These are phyloP conservation scores for Capsicum rhomboideum DNA, from an alignment of 257 asterid species.

Conservation along the genomic window DNA sequence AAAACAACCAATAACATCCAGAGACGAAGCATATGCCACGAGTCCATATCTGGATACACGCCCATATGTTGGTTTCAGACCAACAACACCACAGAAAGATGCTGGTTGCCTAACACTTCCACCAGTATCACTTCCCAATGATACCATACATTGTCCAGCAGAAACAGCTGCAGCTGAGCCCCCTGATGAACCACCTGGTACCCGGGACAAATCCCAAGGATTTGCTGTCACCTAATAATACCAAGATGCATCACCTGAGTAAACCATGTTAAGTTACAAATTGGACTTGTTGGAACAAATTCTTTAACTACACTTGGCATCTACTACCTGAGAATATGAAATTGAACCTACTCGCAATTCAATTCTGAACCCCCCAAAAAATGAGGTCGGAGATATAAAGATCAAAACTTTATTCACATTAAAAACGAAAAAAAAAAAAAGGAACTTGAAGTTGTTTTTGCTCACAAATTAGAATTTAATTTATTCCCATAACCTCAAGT, in stretches of 20 bases:
- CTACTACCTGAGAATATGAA: background rate
- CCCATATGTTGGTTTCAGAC: slow-evolving; percentile 94
- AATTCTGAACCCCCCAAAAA: background rate
- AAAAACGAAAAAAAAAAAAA: no score
- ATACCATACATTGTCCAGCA: slow-evolving; percentile 92
- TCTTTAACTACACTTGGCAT: background rate
- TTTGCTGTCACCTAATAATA: slow-evolving; percentile 91
- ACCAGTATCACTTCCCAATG: slow-evolving; percentile 96
- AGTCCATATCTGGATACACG: slow-evolving; percentile 99
- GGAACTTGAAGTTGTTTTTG: background rate
- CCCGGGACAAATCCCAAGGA: slow-evolving; percentile 97
- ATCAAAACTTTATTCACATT: background rate
- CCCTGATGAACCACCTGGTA: slow-evolving; percentile 98
- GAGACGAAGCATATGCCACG: slow-evolving; percentile 93
- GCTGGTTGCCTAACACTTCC: slow-evolving; percentile 99
- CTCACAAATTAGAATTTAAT: background rate
- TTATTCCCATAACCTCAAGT: background rate
- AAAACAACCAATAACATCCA: slow-evolving; percentile 96
- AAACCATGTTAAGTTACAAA: slow-evolving; percentile 43
- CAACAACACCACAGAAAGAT: slow-evolving; percentile 95
- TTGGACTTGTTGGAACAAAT: slow-evolving; percentile 7
- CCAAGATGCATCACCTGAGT: slow-evolving; percentile 78
- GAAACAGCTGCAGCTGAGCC: slow-evolving; percentile 99
- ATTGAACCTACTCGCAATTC: background rate
- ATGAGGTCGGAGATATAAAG: background rate